Evolutionary conservation across 768 basidiomycete species (phyloP), one percentile per base, ranked within the genome.

Genomic region (Phylloporus sp.): DNA sequence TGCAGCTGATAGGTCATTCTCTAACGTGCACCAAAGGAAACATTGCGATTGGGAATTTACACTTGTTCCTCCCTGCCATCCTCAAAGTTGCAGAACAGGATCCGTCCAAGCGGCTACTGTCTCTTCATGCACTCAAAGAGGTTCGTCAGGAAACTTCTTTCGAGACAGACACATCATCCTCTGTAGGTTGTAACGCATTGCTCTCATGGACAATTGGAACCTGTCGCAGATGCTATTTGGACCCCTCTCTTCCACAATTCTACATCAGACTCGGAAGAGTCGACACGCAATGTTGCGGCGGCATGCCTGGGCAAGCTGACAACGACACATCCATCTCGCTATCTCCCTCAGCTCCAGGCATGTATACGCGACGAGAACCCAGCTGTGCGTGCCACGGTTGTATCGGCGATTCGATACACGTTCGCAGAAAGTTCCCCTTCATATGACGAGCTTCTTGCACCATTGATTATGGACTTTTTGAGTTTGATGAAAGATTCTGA

Each of bases 271-370:
- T 80, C 88, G 15, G 95, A 95, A 55, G 95, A 97, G 70, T 88
- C 88, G 8, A 88, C 91, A 1, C 77, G 95, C 45, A 97, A 97
- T 64, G 91, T 97, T 32, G 92, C 95, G 23, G 94, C 97, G 41
- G 95, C 95, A 3, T 97, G 95, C 65, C 79, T 99, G 16, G 97
- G 97, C 29, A 97, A 97, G 69, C 76, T 99, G 27, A 95, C 94
- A 0, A 91, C 90, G 0, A 89, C 91, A 1, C 88, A 94, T 51
- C 94, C 97, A 5, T 83, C 86, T 0, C 85, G 84, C 59, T 99
- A 95, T 67, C 76, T 98, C 16, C 91, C 93, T 3, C 91, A 97
- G 61, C 81, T 99, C 10, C 94, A 97, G 62, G 90, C 80, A 40
- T 84, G 86, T 39, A 84, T 91, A 62, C 74, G 67, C 27, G 88